These are phyloP conservation scores for Boletus austroedulis DNA, from an alignment of 1,284 basidiomycete genomes.

Conservation along the genomic window DNA sequence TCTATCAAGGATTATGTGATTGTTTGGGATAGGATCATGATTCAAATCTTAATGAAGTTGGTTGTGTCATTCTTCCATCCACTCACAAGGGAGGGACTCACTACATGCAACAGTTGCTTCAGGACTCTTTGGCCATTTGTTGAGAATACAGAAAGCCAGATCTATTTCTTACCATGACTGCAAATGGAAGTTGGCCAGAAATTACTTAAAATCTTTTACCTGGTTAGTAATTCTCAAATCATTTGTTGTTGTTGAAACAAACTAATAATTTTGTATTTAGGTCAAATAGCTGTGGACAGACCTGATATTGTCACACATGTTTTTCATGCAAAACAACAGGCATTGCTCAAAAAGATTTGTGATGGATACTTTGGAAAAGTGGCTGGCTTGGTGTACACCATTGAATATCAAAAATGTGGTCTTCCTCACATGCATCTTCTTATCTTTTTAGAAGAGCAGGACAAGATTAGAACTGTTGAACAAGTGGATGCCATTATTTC, in stretches of 20 bases:
- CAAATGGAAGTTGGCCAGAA: neutral
- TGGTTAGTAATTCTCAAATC: neutral
- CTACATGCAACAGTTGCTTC: neutral
- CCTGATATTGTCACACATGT: neutral
- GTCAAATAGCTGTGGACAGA: neutral
- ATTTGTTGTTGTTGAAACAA: neutral
- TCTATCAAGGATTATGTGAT: slow-evolving; percentile 6
- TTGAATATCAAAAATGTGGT: neutral
- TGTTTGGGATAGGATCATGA: too few relatives aligned
- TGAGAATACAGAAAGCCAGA: neutral
- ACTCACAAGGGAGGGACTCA: neutral
- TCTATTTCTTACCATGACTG: neutral
- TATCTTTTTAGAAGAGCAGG: neutral
- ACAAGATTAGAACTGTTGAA: neutral
- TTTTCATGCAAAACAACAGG: neutral
- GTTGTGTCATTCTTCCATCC: slow-evolving; percentile 1
- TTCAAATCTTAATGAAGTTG: neutral
- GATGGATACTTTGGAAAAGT: neutral
- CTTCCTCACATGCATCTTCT: neutral
- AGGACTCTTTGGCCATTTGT: neutral
- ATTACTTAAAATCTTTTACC: neutral
- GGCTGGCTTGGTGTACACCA: neutral
- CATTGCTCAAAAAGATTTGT: neutral
- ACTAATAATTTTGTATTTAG: neutral
- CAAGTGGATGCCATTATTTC: neutral